These are phyloP conservation scores for Camelina neglecta DNA, from an alignment of 345 rosid genomes.

Conservation along the genomic window DNA sequence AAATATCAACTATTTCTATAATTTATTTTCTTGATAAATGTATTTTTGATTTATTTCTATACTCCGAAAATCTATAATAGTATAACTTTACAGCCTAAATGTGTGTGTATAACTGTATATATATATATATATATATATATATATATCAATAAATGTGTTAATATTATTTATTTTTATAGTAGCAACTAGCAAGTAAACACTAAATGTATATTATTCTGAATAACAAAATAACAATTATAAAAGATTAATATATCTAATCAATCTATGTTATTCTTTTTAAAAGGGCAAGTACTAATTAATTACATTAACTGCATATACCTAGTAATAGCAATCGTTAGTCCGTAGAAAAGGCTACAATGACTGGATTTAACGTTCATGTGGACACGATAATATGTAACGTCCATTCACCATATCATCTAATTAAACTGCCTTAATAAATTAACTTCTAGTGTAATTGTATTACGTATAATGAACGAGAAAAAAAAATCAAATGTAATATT, in stretches of 20 bases:
- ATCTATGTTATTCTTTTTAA: neutral
- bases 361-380: slow-evolving; percentile 1
- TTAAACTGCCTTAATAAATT: neutral
- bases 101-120: too few relatives aligned
- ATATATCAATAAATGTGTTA: neutral
- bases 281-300: neutral
- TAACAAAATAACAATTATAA: neutral
- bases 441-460: neutral
- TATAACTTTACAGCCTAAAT: neutral
- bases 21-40: neutral
- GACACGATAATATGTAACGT: slow-evolving; percentile 5
- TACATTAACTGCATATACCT: neutral
- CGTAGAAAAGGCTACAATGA: neutral
- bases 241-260: neutral
- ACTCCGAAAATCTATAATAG: neutral
- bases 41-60: neutral
- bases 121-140: neutral
- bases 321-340: neutral
- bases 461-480: neutral
- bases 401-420: neutral
- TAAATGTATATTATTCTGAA: neutral
- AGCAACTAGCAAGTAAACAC: neutral
- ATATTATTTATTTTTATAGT: neutral
- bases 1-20: neutral
- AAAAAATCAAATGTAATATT: neutral